Base-by-base conservation (phyloP, 768 basidiomycete species). In the Stropharia rugosoannulata region DNA sequence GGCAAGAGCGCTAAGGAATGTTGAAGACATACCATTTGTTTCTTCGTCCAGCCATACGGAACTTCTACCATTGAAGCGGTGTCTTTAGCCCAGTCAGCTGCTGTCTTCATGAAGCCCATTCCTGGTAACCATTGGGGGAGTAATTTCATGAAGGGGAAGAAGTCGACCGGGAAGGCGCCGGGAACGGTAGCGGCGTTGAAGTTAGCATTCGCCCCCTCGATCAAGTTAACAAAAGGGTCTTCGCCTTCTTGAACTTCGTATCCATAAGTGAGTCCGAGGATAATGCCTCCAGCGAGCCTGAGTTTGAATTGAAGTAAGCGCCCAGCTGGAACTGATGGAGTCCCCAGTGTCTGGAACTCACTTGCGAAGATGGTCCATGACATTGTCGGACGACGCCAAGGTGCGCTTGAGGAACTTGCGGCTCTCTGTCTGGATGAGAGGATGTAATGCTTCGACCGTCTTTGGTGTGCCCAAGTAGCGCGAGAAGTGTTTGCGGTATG, bases 91-190 rank as follows among this genome's bases (percentile, higher is more conserved):
- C 77, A 81, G 29, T 66, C 60, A 0, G 66, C 60, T 3, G 80
- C 84, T 5, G 73, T 68, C 22, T 68, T 63, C 63, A 83, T 74
- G 69, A 85, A 87, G 0, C 72, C 73, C 42, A 77, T 77, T 0
- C 84, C 83, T 25, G 84, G 84, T 19, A 85, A 60, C 80, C 83
- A 82, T 57, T 78, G 76, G 0, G 85, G 85, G 18, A 86, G 62
- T 18, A 74, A 60, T 40, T 73, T 70, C 59, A 87, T 63, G 55
- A 62, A 50, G 1, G 76, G 76, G 58, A 78, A 72, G 47, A 73
- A 68, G 55, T 77, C 76, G 27, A 80, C 77, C 2, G 75, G 48
- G 63, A 76, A 79, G 3, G 74, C 72, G 2, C 84, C 84, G 0
- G 80, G 79, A 15, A 76, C 68, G 0, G 78, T 76, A 6, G 82